Evolutionary conservation across 75 land plant species (phyloP).

Genomic region (Pinus taeda): DNA sequence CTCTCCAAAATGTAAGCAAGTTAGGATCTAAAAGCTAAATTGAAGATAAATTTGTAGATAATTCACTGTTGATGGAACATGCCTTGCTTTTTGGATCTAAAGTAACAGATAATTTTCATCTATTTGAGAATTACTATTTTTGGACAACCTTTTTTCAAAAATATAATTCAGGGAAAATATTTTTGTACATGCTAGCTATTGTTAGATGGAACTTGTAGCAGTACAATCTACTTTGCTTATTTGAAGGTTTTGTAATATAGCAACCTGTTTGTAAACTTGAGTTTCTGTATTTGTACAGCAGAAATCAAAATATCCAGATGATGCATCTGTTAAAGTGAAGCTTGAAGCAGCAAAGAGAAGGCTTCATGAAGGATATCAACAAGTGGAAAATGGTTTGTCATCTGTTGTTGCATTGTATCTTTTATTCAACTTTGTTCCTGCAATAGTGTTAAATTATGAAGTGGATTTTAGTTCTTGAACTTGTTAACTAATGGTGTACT

Average conservation of each 20-base stretch:
- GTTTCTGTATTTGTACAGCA: constrained; percentile 2
- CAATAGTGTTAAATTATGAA: neutral
- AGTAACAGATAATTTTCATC: neutral
- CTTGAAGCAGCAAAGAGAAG: constrained; percentile 77
- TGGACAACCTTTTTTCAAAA: neutral
- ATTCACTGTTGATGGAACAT: neutral
- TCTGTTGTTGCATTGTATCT: neutral
- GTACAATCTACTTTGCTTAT: neutral
- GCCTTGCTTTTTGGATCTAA: neutral
- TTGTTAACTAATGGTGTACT: neutral
- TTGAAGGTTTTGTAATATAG: neutral
- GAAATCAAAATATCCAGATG: constrained; percentile 31
- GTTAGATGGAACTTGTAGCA: neutral
- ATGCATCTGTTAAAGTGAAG: constrained; percentile 27
- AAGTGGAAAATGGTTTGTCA: constrained; percentile 68
- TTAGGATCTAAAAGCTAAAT: neutral
- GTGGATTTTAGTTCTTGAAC: neutral
- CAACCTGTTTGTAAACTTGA: neutral
- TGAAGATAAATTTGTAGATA: neutral
- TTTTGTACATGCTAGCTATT: neutral
- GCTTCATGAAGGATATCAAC: constrained; percentile 83
- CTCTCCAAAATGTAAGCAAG: constrained; percentile 7
- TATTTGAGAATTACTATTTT: neutral
- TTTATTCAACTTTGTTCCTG: neutral
- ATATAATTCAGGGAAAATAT: neutral